Percentiles rank a stretch among this genome's conserved stretches.
phyloP scores from a whole-genome alignment of 257 asterid genomes.

The Apocynum venetum region DNA sequence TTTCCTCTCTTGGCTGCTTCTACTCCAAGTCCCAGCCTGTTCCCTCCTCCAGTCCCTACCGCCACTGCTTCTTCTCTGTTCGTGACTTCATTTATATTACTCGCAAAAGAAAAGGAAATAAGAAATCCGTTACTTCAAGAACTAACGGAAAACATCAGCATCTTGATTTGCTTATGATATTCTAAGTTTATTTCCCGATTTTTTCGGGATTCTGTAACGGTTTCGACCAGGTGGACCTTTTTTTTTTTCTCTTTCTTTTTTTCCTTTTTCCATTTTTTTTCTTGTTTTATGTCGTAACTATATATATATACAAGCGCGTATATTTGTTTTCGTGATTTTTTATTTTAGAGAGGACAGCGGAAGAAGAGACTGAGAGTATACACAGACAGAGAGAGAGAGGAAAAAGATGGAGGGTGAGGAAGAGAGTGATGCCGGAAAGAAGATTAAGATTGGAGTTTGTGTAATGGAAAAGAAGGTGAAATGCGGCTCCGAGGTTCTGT shows the following conservation, averaged over 20 bases:
- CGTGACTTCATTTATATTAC: background rate
- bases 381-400: constrained; percentile 5
- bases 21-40: no score
- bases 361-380: background rate
- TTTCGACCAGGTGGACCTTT: background rate
- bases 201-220: constrained; percentile 13
- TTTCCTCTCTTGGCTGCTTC: background rate
- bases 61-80: constrained; percentile 3
- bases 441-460: constrained; percentile 79
- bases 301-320: background rate
- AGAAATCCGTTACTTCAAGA: background rate
- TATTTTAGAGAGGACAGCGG: constrained; percentile 27
- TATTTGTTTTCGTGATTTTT: background rate
- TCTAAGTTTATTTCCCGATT: background rate
- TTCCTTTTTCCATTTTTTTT: background rate
- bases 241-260: no score
- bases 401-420: constrained; percentile 39
- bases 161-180: background rate
- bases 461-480: constrained; percentile 99
- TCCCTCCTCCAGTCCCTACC: background rate
- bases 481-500: constrained; percentile 96
- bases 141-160: constrained; percentile 20
- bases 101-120: background rate
- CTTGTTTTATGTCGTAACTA: background rate
- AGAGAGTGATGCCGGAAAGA: constrained; percentile 33